Base-by-base conservation (phyloP, 768 basidiomycete genomes). In the Polyporus arcularius region DNA sequence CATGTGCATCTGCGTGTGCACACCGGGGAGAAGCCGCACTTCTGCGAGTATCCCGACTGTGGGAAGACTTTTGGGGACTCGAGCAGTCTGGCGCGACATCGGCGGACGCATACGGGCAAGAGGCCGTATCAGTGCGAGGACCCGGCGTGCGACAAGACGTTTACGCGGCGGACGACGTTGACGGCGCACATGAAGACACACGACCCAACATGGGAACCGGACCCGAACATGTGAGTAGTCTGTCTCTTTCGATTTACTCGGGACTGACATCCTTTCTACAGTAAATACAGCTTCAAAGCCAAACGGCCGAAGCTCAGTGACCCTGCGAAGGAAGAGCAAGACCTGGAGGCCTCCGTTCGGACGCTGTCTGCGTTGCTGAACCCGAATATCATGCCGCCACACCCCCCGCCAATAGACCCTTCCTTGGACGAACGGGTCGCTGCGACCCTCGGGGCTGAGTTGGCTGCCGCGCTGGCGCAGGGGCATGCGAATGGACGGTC, bases 11-110 rank as follows among this genome's bases (percentile, higher is more conserved):
- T 82, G 53, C 87, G 94, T 18, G 92, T 94, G 3, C 94, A 96
- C 71, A 95, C 94, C 4, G 94, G 94, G 41, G 94, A 96, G 76
- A 92, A 93, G 68, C 94, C 94, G 10, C 94, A 96, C 72, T 84
- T 80, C 51, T 96, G 94, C 76, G 91, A 93, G 77, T 93, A 94
- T 72, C 90, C 89, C 3, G 90, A 85, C 8, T 96, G 94, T 73
- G 84, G 82, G 51, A 93, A 90, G 77, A 90, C 89, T 0, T 96
- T 96, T 75, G 87, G 90, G 49, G 94, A 96, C 71, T 96, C 94
- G 4, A 94, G 92, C 68, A 92, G 90, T 75, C 82, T 96, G 47
- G 94, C 94, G 51, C 85, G 94, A 62, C 94, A 96, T 78, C 86
- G 94, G 54, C 85, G 94, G 66, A 94, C 92, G 26, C 93, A 91